A percentile compares a stretch with the other conserved stretches of the same genome.
phyloP scores from a whole-genome alignment of 768 basidiomycete genomes.

The Suillus subluteus region DNA sequence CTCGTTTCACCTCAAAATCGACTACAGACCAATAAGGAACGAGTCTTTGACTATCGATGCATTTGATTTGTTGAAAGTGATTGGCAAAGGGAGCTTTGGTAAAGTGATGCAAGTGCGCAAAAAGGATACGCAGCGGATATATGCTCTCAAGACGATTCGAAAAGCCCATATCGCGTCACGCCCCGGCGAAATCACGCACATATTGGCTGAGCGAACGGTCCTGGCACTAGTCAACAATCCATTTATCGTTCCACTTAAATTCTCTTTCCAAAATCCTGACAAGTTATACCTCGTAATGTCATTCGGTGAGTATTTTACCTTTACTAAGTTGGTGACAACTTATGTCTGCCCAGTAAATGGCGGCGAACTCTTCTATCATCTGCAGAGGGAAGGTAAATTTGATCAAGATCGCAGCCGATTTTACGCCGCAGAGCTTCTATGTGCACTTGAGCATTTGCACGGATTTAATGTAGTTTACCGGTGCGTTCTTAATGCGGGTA shows the following conservation, averaged over 20 bases:
- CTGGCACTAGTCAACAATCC: slow-evolving; percentile 97
- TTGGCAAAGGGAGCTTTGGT: slow-evolving; percentile 96
- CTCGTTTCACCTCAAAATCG: slow-evolving; percentile 94
- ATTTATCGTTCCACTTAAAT: slow-evolving; percentile 98
- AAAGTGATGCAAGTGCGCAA: slow-evolving; percentile 99
- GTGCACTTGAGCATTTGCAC: slow-evolving; percentile 94
- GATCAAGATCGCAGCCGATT: slow-evolving; percentile 92
- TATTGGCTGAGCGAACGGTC: slow-evolving; percentile 95
- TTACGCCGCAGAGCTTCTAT: slow-evolving; percentile 96
- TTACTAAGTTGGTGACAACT: neutral
- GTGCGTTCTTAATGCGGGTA: slow-evolving; percentile 42
- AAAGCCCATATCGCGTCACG: slow-evolving; percentile 98
- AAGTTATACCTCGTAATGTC: slow-evolving; percentile 98
- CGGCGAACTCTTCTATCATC: slow-evolving; percentile 96
- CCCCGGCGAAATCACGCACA: slow-evolving; percentile 97
- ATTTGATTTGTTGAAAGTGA: slow-evolving; percentile 96
- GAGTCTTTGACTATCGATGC: slow-evolving; percentile 92
- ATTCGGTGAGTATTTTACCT: slow-evolving; percentile 60
- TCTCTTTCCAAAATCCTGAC: slow-evolving; percentile 97
- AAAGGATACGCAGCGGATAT: slow-evolving; percentile 97
- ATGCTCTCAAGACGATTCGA: slow-evolving; percentile 97
- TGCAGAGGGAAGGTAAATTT: slow-evolving; percentile 96
- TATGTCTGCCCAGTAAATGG: slow-evolving; percentile 72
- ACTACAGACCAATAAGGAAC: slow-evolving; percentile 86
- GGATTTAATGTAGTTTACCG: slow-evolving; percentile 99